These are phyloP conservation scores for Exsudoporus frostii DNA, from an alignment of 768 basidiomycete species.

Conservation along the genomic window DNA sequence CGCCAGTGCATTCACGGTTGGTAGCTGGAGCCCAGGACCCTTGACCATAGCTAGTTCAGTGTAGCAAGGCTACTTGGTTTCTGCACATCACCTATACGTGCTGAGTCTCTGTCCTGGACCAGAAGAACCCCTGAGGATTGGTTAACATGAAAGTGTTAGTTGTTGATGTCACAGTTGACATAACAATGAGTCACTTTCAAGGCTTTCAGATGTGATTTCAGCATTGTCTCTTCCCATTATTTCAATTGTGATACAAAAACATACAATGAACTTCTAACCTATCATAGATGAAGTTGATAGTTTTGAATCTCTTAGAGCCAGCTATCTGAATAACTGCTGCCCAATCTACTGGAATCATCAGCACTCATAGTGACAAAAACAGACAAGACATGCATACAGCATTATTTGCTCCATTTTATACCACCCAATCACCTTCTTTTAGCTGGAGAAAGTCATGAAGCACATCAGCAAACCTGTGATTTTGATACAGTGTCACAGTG, in stretches of 20 bases:
- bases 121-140: no score
- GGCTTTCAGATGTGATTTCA: slow-evolving; percentile 48
- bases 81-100: no score
- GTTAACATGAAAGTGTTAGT: no score
- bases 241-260: not conserved
- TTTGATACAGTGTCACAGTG: no score
- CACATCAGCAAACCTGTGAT: slow-evolving; percentile 17
- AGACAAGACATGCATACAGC: slow-evolving; percentile 48
- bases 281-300: slow-evolving; percentile 77
- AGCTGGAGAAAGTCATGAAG: slow-evolving; percentile 66
- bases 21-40: no score
- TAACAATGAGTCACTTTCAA: slow-evolving; percentile 77
- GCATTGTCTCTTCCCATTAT: slow-evolving; percentile 43
- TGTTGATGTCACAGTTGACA: no score
- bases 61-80: no score
- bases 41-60: no score
- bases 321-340: slow-evolving; percentile 83
- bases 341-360: slow-evolving; percentile 52
- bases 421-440: slow-evolving; percentile 68
- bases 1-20: no score
- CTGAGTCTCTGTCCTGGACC: no score
- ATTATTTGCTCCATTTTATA: slow-evolving; percentile 87
- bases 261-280: slow-evolving; percentile 40
- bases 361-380: not conserved
- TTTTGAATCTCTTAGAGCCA: slow-evolving; percentile 63